phyloP scores from a whole-genome alignment of 768 basidiomycete genomes.

The Lentinula aciculospora region DNA sequence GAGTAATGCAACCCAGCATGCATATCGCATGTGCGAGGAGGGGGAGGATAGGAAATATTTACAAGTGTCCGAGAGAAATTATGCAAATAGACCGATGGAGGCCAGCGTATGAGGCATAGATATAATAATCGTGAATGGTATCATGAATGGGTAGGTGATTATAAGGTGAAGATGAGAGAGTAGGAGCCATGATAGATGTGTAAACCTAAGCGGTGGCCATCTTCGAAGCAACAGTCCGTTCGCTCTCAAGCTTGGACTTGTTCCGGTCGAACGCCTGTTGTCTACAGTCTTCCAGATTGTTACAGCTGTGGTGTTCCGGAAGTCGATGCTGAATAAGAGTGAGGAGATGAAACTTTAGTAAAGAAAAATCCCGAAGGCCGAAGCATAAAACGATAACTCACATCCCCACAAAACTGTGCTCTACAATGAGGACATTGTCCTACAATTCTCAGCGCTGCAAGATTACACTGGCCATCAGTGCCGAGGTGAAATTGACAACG shows the following conservation, averaged over 20 bases:
- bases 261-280: constrained; percentile 86
- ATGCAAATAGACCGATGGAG: not conserved
- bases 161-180: not conserved
- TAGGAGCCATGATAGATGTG: not conserved
- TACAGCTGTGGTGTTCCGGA: constrained; percentile 84
- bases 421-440: constrained; percentile 82
- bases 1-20: not conserved
- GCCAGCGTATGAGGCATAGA: not conserved
- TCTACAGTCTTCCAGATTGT: constrained; percentile 77
- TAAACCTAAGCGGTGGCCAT: constrained; percentile 62
- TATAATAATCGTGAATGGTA: constrained; percentile 1
- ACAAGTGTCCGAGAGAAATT: not conserved
- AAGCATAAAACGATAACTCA: constrained; percentile 30
- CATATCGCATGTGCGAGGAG: not conserved
- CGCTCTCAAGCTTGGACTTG: constrained; percentile 83
- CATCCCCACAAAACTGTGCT: constrained; percentile 70
- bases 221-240: constrained; percentile 83
- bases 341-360: constrained; percentile 14
- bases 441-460: constrained; percentile 76
- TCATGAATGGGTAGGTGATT: not conserved
- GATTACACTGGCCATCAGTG: constrained; percentile 58
- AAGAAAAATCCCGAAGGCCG: constrained; percentile 5
- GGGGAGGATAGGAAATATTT: not conserved
- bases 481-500: constrained; percentile 68
- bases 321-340: constrained; percentile 63